Percentiles rank a stretch among this genome's conserved stretches.
Evolutionary conservation across 1,139 yeast species (phyloP).

Genomic region (Pichia sp.): DNA sequence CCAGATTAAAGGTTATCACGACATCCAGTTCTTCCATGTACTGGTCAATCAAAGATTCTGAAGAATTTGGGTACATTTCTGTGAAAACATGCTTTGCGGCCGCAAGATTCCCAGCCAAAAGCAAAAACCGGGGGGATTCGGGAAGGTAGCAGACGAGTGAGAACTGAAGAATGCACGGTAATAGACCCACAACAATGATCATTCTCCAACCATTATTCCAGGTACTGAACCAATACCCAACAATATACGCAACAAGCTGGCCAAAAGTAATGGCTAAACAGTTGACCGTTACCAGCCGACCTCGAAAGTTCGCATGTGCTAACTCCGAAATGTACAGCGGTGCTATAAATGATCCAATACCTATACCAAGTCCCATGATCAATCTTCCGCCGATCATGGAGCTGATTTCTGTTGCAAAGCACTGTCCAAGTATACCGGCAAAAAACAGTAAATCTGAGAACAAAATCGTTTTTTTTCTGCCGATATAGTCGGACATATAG

Average conservation of each 20-base stretch:
- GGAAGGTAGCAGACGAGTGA: conserved; percentile 42
- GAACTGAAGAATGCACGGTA: conserved; percentile 44
- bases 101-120: conserved; percentile 35
- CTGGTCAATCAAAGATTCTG: conserved; percentile 30
- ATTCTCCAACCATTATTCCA: conserved; percentile 47
- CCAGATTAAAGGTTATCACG: conserved; percentile 16
- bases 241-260: conserved; percentile 46
- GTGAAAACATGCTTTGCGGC: conserved; percentile 37
- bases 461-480: conserved; percentile 38
- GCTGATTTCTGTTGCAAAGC: conserved; percentile 37
- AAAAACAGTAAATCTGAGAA: conserved; percentile 41
- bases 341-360: conserved; percentile 47
- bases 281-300: conserved; percentile 46
- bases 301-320: conserved; percentile 48
- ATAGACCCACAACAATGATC: conserved; percentile 44
- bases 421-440: conserved; percentile 43
- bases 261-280: conserved; percentile 54
- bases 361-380: conserved; percentile 51
- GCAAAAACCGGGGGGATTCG: conserved; percentile 51
- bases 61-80: conserved; percentile 31
- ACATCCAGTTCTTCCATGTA: conserved; percentile 39
- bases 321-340: conserved; percentile 51
- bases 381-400: conserved; percentile 50
- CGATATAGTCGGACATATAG: conserved; percentile 38
- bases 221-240: conserved; percentile 42